Evolutionary conservation across 2,329 filamentous ascomycete genomes (phyloP).

Genomic region (Alternaria burnsii): DNA sequence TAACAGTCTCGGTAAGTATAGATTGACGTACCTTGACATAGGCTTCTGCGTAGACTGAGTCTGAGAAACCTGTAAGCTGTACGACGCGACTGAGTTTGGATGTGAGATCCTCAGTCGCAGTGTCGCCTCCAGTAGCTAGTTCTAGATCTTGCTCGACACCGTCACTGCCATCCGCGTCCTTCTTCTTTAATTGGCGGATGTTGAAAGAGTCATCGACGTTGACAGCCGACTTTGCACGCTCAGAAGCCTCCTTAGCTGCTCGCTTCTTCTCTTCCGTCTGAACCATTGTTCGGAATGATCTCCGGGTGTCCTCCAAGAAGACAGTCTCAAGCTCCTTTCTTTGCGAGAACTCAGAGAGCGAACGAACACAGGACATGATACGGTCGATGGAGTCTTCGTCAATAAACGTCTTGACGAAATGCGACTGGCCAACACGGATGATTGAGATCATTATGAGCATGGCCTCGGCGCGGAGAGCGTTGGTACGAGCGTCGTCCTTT

Average conservation of each 20-base stretch:
- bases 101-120: conserved; percentile 81
- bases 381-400: conserved; percentile 98
- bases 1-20: background rate
- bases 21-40: conserved; percentile 78
- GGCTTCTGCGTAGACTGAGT: conserved; percentile 97
- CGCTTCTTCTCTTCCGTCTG: conserved; percentile 98
- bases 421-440: conserved; percentile 96
- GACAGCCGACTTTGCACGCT: conserved; percentile 91
- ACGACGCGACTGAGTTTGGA: conserved; percentile 97
- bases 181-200: conserved; percentile 92
- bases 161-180: conserved; percentile 79
- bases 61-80: conserved; percentile 96
- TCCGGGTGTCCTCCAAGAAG: conserved; percentile 92
- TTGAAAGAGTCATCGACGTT: conserved; percentile 95
- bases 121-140: conserved; percentile 91
- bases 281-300: conserved; percentile 96
- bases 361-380: conserved; percentile 96
- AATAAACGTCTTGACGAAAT: conserved; percentile 96
- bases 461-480: conserved; percentile 91
- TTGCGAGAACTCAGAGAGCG: conserved; percentile 86
- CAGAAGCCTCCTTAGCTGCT: conserved; percentile 88
- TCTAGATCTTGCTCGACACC: conserved; percentile 90
- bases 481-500: conserved; percentile 83
- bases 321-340: conserved; percentile 91
- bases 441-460: conserved; percentile 99